These are phyloP conservation scores for Wickerhamomyces sp. DNA, from an alignment of 1,139 yeast species.

Conservation along the genomic window DNA sequence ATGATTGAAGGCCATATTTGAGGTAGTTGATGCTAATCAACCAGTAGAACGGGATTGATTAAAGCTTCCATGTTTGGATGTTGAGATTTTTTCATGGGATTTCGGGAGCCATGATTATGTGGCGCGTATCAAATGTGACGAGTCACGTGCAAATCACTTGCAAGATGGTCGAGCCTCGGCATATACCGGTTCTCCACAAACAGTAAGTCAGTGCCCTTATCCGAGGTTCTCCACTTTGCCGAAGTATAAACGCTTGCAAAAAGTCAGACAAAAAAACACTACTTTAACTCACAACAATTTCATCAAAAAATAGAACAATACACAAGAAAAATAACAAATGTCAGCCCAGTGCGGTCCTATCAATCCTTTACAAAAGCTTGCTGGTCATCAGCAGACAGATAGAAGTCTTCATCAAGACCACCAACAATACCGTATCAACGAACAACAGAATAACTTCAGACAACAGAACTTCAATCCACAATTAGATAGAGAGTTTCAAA, in stretches of 20 bases:
- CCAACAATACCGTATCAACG: conserved; percentile 6
- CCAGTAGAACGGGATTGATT: too few species aligned
- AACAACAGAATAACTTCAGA: conserved; percentile 11
- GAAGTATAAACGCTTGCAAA: background rate
- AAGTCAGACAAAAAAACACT: background rate
- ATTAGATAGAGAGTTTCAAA: conserved; percentile 19
- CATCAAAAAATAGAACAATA: background rate
- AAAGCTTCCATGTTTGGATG: too few species aligned
- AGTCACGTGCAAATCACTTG: background rate
- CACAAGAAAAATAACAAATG: background rate
- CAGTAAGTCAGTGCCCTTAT: background rate
- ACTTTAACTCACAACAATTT: background rate
- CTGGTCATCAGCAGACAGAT: conserved; percentile 21
- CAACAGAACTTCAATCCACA: conserved; percentile 12
- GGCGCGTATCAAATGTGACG: too few species aligned
- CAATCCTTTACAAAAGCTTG: conserved; percentile 21
- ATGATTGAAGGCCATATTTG: background rate
- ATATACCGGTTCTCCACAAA: background rate
- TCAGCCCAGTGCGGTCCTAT: conserved; percentile 21
- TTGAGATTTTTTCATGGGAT: too few species aligned
- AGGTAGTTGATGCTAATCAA: too few species aligned
- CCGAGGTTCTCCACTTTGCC: background rate
- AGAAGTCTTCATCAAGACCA: conserved; percentile 24
- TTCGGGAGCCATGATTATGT: too few species aligned
- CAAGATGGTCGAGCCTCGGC: conserved; percentile 1